A percentile compares a stretch with the other conserved stretches of the same genome.
These are phyloP conservation scores for Canavalia gladiata DNA, from an alignment of 306 rosid genomes.

Conservation along the genomic window DNA sequence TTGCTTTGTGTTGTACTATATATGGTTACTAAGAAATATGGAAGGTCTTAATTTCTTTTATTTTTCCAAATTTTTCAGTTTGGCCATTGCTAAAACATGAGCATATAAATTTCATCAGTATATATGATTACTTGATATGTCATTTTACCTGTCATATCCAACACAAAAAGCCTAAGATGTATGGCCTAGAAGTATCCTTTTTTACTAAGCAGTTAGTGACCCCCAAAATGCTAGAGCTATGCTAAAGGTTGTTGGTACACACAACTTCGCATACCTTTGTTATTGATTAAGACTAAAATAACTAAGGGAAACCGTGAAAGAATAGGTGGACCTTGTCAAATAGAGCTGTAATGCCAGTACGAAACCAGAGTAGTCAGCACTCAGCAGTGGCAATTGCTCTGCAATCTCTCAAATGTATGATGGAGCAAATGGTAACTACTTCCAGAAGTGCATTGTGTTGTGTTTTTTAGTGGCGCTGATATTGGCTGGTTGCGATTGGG, in stretches of 20 bases:
- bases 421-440: background rate
- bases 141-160: constrained; percentile 9
- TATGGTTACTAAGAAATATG: background rate
- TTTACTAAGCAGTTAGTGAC: background rate
- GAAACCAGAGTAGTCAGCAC: background rate
- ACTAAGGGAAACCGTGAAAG: constrained; percentile 22
- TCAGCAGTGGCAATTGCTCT: background rate
- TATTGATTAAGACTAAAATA: constrained; percentile 1
- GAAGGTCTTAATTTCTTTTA: background rate
- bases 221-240: background rate
- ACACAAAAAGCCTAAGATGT: background rate
- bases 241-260: constrained; percentile 1
- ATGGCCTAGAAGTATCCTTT: background rate
- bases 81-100: constrained; percentile 1
- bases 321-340: constrained; percentile 13
- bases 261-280: background rate
- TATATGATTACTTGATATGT: constrained; percentile 8
- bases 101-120: constrained; percentile 5
- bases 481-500: background rate
- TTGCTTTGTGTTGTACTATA: background rate
- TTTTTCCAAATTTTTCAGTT: background rate
- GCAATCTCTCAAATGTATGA: background rate
- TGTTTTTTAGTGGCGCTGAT: background rate
- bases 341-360: background rate
- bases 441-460: background rate